Base-by-base conservation (phyloP, 441 rosid genomes). In the Populus tomentosa region DNA sequence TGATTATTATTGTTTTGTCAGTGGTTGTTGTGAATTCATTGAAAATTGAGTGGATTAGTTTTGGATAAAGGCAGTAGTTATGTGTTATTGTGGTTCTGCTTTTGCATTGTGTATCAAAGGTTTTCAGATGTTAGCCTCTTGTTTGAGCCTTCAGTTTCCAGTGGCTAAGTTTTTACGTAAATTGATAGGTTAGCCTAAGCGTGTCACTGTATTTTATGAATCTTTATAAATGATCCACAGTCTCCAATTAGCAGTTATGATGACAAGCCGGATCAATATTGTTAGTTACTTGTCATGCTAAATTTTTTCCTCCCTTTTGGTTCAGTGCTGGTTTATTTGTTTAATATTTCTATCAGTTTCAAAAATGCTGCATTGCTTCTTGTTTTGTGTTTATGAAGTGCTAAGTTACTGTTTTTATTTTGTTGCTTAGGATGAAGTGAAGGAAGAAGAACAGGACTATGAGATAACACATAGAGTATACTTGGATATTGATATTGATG, bases 401-500 rank as follows among this genome's bases (percentile, higher is more conserved):
- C 42, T 75, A 66, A 70, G 64, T 26, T 28, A 24, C 35, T 71
- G 59, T 30, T 71, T 75, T 64, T 42, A 42, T 72, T 64, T 80
- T 84, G 56, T 75, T 88, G 75, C 56, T 68, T 78, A 95, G 99
- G 90, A 75, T 70, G 92, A 84, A 78, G 95, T 86, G 77, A 79
- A 75, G 84, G 85, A 38, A 71, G 89, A 88, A 53, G 89, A 87
- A 24, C 87, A 85, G 78, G 84, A 80, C 30, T 77, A 88, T 71
- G 95, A 95, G 78, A 88, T 93, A 84, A 93, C 98, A 24, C 89
- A 94, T 80, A 92, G 97, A 83, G 99, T 93, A 20, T 95, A 84
- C 86, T 87, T 95, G 88, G 98, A 95, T 77, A 84, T 95, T 67
- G 97, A 93, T 89, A 95, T 95, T 35, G 99, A 92, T 13, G 95